Conservation (phyloP, 345 rosid genomes). For the Cardamine resedifolia region DNA sequence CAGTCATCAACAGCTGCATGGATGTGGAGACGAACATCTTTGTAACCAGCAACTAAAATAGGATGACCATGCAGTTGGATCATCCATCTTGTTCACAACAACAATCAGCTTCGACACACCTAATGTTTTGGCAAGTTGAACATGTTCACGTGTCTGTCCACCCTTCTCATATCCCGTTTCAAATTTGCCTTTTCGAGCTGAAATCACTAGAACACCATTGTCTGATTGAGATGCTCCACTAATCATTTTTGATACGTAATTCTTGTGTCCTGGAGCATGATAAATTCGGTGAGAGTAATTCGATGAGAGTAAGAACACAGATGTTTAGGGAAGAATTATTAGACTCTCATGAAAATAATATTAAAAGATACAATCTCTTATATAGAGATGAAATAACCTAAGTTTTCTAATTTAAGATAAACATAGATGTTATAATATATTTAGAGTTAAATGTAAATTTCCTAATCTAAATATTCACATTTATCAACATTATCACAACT, state of each 20-base stretch:
- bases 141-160: conserved; percentile 99
- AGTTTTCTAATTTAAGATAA: too few species aligned
- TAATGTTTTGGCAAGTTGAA: conserved; percentile 77
- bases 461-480: too few species aligned
- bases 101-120: conserved; percentile 87
- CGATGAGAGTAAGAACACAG: too few species aligned
- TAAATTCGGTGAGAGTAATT: too few species aligned
- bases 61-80: conserved; percentile 46
- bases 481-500: too few species aligned
- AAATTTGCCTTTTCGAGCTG: conserved; percentile 95
- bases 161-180: conserved; percentile 98
- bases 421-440: too few species aligned
- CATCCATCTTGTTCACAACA: conserved; percentile 97
- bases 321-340: too few species aligned
- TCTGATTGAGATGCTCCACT: conserved; percentile 99
- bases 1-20: conserved; percentile 82
- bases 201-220: conserved; percentile 89
- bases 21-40: conserved; percentile 64
- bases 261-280: conserved; percentile 99
- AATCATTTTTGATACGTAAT: conserved; percentile 98
- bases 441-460: too few species aligned
- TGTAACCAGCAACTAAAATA: conserved; percentile 54
- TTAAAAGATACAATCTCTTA: too few species aligned
- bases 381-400: too few species aligned
- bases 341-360: too few species aligned